Percentiles rank a stretch among this genome's conserved stretches.
Evolutionary conservation across 2,329 filamentous ascomycete genomes (phyloP).

Genomic region (Paradendryphiella salina): DNA sequence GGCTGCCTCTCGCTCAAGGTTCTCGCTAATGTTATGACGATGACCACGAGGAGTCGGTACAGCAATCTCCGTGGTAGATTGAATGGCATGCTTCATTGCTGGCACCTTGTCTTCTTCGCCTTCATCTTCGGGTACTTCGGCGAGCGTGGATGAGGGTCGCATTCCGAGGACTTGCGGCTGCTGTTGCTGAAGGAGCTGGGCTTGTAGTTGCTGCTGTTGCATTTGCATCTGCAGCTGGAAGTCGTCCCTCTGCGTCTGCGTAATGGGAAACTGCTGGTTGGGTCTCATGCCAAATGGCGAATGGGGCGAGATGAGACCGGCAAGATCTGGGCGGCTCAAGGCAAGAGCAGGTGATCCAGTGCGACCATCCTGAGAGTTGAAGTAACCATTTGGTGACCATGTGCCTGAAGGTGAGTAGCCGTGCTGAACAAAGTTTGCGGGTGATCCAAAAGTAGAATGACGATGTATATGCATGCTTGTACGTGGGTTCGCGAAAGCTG

Average conservation of each 20-base stretch:
- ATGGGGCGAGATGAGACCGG: conserved; percentile 50
- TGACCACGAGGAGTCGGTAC: conserved; percentile 64
- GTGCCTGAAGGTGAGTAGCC: conserved; percentile 58
- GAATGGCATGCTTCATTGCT: conserved; percentile 44
- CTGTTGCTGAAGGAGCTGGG: conserved; percentile 55
- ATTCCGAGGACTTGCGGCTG: conserved; percentile 52
- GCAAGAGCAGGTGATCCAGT: conserved; percentile 50
- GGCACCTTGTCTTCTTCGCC: conserved; percentile 58
- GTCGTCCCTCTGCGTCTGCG: conserved; percentile 45
- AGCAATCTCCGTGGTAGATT: conserved; percentile 58
- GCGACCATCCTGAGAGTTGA: conserved; percentile 45
- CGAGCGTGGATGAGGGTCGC: conserved; percentile 56
- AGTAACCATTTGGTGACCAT: conserved; percentile 49
- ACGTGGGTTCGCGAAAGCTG: conserved; percentile 62
- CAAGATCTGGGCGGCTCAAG: conserved; percentile 44
- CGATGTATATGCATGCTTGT: conserved; percentile 64
- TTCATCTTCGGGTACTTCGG: conserved; percentile 74
- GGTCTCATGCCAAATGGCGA: conserved; percentile 64
- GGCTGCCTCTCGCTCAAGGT: conserved; percentile 80
- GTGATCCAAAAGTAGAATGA: conserved; percentile 70
- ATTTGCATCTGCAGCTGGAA: conserved; percentile 53
- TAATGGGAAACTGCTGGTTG: conserved; percentile 50
- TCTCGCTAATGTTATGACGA: conserved; percentile 74
- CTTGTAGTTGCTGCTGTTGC: conserved; percentile 56
- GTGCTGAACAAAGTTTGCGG: conserved; percentile 67